phyloP scores from a whole-genome alignment of 2,329 filamentous ascomycete species.

The Reticulascus tulasneorum region DNA sequence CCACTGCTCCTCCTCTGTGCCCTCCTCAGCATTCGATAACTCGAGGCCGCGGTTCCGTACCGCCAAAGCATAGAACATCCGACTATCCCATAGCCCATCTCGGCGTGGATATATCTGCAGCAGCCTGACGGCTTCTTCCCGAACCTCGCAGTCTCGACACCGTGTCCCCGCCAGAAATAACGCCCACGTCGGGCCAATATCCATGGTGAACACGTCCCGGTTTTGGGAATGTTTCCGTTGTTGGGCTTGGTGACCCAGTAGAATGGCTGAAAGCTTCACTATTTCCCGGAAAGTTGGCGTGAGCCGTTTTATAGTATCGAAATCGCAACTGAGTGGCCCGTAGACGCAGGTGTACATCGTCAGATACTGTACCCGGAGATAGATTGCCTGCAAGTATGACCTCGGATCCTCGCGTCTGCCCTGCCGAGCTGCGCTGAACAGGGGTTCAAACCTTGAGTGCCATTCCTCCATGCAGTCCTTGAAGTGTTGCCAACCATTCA shows the following conservation, averaged over 20 bases:
- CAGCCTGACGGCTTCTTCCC: conserved; percentile 20
- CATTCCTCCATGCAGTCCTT: conserved; percentile 5
- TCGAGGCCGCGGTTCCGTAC: conserved; percentile 15
- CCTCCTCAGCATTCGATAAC: conserved; percentile 16
- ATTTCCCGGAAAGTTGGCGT: conserved; percentile 23
- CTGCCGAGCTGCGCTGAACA: conserved; percentile 13
- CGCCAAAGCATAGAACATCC: conserved; percentile 15
- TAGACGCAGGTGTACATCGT: conserved; percentile 17
- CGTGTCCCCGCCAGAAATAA: conserved; percentile 21
- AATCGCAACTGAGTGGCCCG: conserved; percentile 17
- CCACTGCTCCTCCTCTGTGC: conserved; percentile 16
- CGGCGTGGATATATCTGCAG: conserved; percentile 19
- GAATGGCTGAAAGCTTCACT: conserved; percentile 16
- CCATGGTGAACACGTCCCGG: conserved; percentile 22
- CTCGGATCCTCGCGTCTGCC: conserved; percentile 13
- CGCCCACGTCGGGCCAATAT: conserved; percentile 22
- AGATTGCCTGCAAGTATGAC: conserved; percentile 18
- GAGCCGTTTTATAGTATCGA: conserved; percentile 16
- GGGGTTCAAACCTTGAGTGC: conserved; percentile 16
- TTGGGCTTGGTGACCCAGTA: conserved; percentile 17
- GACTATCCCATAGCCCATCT: conserved; percentile 24
- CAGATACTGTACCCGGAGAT: conserved; percentile 22
- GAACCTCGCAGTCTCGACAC: conserved; percentile 19
- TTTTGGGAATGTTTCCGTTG: neutral
- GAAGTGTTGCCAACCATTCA: conserved; percentile 3